Conservation (phyloP, 352 stramenopile genomes). For the Globisporangium camurandrum region DNA sequence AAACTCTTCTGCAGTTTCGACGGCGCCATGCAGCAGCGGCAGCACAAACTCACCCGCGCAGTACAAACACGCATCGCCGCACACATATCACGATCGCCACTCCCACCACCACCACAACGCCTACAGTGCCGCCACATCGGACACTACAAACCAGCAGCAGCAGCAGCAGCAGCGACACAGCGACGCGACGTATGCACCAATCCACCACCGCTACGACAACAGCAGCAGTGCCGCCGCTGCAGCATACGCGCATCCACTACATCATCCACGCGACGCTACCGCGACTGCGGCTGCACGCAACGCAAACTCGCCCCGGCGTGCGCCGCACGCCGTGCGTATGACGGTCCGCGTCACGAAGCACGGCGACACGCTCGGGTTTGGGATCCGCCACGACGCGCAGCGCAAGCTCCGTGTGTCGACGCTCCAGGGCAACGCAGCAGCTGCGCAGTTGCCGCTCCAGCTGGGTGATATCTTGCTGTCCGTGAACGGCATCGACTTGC, state of each 20-base stretch:
- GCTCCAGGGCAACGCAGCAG: slow-evolving; percentile 32
- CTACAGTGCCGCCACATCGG: background rate
- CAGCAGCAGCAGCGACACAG: background rate
- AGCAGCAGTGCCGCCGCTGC: slow-evolving; percentile 1
- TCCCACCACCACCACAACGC: background rate
- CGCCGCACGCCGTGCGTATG: slow-evolving; percentile 14
- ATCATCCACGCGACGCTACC: too few relatives aligned
- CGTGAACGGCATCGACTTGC: slow-evolving; percentile 52
- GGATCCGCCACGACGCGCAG: slow-evolving; percentile 50
- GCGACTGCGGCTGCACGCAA: too few relatives aligned
- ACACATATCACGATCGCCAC: background rate
- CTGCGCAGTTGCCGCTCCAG: slow-evolving; percentile 27
- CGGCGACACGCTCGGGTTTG: slow-evolving; percentile 54
- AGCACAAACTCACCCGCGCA: background rate
- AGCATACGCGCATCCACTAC: slow-evolving; percentile 4
- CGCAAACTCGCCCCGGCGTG: background rate
- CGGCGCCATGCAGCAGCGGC: background rate
- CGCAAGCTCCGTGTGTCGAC: slow-evolving; percentile 55
- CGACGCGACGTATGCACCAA: background rate
- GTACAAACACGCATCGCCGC: background rate
- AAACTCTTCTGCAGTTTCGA: background rate
- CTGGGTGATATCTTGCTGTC: slow-evolving; percentile 64
- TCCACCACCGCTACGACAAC: background rate
- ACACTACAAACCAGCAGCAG: background rate
- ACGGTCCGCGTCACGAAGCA: slow-evolving; percentile 41